Evolutionary conservation across 2,329 filamentous ascomycete species (phyloP).

Genomic region (Pseudogymnoascus verrucosus): DNA sequence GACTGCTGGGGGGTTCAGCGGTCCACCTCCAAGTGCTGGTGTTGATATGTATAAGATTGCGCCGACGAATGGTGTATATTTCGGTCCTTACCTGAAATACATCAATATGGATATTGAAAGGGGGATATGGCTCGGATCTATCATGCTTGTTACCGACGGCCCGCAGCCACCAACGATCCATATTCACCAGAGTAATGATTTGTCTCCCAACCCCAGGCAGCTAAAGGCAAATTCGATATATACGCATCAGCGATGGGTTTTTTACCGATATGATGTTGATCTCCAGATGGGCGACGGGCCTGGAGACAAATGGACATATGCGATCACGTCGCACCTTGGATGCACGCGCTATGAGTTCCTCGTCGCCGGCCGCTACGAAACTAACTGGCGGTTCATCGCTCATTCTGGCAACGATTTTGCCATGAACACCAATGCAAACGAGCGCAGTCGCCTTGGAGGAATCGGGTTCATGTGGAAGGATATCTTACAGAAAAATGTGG

Average conservation of each 20-base stretch:
- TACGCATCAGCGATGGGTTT: constrained; percentile 87
- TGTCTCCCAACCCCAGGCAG: constrained; percentile 88
- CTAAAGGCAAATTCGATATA: constrained; percentile 74
- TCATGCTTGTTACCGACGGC: constrained; percentile 84
- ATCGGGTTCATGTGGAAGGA: constrained; percentile 98
- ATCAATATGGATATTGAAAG: constrained; percentile 95
- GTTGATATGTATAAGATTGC: constrained; percentile 91
- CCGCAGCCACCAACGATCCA: constrained; percentile 94
- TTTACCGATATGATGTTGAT: constrained; percentile 90
- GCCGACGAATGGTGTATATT: constrained; percentile 95
- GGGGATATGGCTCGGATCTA: constrained; percentile 86
- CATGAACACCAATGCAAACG: constrained; percentile 75
- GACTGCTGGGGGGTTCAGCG: constrained; percentile 73
- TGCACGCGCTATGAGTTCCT: constrained; percentile 98
- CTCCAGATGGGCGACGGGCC: constrained; percentile 78
- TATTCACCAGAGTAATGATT: constrained; percentile 79
- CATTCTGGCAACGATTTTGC: constrained; percentile 97
- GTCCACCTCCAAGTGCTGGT: constrained; percentile 79
- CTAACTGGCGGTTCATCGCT: constrained; percentile 89
- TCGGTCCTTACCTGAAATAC: constrained; percentile 91
- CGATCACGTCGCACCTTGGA: constrained; percentile 90
- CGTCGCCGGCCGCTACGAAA: constrained; percentile 82
- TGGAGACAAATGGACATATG: constrained; percentile 90
- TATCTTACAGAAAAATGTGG: constrained; percentile 91
- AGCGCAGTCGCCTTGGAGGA: constrained; percentile 77